A percentile compares a stretch with the other conserved stretches of the same genome.
phyloP scores from a whole-genome alignment of 2,329 filamentous ascomycete species.

The Pseudogymnoascus sp. region DNA sequence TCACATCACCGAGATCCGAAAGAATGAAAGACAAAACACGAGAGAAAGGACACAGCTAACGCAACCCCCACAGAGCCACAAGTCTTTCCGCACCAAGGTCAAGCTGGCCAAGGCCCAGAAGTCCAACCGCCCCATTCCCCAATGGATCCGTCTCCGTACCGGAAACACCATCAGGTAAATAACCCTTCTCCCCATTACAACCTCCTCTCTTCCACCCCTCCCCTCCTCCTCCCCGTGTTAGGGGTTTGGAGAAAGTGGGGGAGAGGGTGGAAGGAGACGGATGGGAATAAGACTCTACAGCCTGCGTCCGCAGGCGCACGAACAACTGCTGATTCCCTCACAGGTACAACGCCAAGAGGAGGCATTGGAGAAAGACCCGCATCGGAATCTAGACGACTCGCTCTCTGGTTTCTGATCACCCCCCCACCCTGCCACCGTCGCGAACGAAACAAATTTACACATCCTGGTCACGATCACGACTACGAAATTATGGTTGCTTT shows the following conservation, averaged over 20 bases:
- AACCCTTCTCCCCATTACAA: no score
- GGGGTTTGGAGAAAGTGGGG: no score
- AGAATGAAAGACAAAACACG: constrained; percentile 3
- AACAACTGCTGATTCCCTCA: constrained; percentile 17
- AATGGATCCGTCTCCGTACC: constrained; percentile 98
- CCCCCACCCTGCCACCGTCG: constrained; percentile 3
- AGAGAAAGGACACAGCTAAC: constrained; percentile 14
- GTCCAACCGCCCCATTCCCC: constrained; percentile 99
- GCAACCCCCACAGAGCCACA: constrained; percentile 68
- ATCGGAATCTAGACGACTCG: constrained; percentile 84
- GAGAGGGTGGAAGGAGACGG: background rate
- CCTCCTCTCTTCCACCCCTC: background rate
- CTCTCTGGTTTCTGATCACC: constrained; percentile 25
- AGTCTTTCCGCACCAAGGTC: constrained; percentile 99
- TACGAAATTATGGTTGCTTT: no score
- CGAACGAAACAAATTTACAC: no score
- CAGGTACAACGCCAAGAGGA: constrained; percentile 99
- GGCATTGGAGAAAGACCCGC: constrained; percentile 99
- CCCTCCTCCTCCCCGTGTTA: background rate
- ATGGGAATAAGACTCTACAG: background rate
- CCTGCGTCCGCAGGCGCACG: constrained; percentile 1
- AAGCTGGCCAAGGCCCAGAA: constrained; percentile 99
- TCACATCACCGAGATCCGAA: background rate
- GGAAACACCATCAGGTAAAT: constrained; percentile 96
- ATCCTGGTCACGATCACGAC: no score